A percentile compares a stretch with the other conserved stretches of the same genome.
Evolutionary conservation across 345 rosid species (phyloP).

Genomic region (Mangifera indica): DNA sequence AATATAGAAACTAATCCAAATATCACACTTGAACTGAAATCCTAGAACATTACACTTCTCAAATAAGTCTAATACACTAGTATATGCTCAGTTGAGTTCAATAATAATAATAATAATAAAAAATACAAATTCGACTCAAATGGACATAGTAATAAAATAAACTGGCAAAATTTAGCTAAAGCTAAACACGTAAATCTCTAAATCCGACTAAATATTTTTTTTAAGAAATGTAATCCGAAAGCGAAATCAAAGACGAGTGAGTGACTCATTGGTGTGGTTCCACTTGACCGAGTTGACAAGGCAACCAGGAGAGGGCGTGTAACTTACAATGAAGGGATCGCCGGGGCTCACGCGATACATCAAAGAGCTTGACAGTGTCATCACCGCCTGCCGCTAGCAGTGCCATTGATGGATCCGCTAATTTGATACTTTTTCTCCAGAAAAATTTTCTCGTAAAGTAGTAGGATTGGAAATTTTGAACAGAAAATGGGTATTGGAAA

Average conservation of each 20-base stretch:
- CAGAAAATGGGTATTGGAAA: background rate
- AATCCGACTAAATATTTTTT: background rate
- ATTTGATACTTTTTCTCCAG: slow-evolving; percentile 37
- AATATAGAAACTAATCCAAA: background rate
- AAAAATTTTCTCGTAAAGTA: slow-evolving; percentile 9
- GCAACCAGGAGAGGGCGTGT: slow-evolving; percentile 72
- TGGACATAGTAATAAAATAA: background rate
- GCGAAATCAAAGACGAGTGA: slow-evolving; percentile 1
- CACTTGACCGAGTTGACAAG: slow-evolving; percentile 85
- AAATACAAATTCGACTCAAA: slow-evolving; percentile 6
- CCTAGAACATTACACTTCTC: background rate
- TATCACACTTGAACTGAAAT: background rate
- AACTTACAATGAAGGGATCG: slow-evolving; percentile 76
- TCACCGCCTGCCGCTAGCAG: slow-evolving; percentile 80
- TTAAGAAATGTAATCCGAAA: background rate
- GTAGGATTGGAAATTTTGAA: background rate
- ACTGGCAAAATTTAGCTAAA: background rate
- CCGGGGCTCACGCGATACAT: slow-evolving; percentile 62
- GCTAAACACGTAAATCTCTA: background rate
- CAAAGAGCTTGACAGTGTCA: slow-evolving; percentile 86
- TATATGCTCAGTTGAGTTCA: background rate
- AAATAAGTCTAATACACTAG: background rate
- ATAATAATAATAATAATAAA: no score
- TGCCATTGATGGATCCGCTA: slow-evolving; percentile 65
- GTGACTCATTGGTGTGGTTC: slow-evolving; percentile 83